Conservation (phyloP, 306 rosid genomes). For the Abrus precatorius region DNA sequence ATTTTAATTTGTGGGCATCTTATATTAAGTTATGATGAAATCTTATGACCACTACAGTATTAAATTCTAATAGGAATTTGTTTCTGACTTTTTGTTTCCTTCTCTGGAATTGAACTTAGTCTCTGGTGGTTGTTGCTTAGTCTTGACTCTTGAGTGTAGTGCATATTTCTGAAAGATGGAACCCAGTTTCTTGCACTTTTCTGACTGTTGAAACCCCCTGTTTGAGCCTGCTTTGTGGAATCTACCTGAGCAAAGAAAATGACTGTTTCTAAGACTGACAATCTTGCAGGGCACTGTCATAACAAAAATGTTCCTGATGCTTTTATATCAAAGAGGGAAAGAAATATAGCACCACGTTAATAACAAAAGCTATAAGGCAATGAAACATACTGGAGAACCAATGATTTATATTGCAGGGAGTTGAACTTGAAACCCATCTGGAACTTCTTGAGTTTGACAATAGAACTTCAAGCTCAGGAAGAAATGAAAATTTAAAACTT, state of each 20-base stretch:
- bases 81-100: constrained; percentile 29
- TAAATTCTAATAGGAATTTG: not conserved
- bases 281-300: not conserved
- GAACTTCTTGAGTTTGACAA: constrained; percentile 52
- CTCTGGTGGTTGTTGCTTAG: constrained; percentile 5
- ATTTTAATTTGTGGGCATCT: not conserved
- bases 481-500: constrained; percentile 1
- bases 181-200: not conserved
- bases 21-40: not conserved
- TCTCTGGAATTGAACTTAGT: constrained; percentile 8
- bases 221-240: constrained; percentile 13
- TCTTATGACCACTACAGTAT: not conserved
- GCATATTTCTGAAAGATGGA: constrained; percentile 15
- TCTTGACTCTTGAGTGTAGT: not conserved
- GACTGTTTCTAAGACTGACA: not conserved
- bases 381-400: constrained; percentile 48
- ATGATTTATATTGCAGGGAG: constrained; percentile 52
- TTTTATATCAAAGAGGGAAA: constrained; percentile 47
- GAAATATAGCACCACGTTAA: constrained; percentile 60
- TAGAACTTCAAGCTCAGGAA: constrained; percentile 54
- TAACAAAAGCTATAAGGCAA: constrained; percentile 50
- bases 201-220: not conserved
- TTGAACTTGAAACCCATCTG: constrained; percentile 22
- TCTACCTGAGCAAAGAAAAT: constrained; percentile 8
- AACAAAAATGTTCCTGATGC: not conserved